phyloP scores from a whole-genome alignment of 2,329 filamentous ascomycete genomes.

The Teratosphaeria nubilosa region DNA sequence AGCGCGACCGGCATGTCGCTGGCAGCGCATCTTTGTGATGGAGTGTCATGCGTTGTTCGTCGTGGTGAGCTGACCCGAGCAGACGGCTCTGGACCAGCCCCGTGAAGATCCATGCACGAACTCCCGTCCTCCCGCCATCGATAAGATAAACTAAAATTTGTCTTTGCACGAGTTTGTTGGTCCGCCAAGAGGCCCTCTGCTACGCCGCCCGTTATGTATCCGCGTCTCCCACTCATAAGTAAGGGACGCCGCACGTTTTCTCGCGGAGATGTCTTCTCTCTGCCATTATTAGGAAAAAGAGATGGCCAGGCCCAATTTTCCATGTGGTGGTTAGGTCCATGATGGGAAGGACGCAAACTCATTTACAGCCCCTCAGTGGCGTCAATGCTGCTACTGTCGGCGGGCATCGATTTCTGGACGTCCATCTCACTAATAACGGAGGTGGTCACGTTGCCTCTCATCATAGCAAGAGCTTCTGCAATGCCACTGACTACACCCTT shows the following conservation, averaged over 20 bases:
- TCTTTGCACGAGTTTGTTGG: background rate
- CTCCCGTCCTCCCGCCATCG: background rate
- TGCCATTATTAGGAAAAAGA: background rate
- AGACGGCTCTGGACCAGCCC: background rate
- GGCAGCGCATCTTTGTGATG: background rate
- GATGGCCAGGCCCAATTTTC: background rate
- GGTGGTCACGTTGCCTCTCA: slow-evolving; percentile 2
- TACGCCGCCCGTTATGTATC: background rate
- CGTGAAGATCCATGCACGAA: background rate
- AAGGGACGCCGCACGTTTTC: background rate
- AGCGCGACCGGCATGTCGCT: background rate
- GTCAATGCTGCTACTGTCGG: slow-evolving; percentile 1
- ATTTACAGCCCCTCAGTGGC: background rate
- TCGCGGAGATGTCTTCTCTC: background rate
- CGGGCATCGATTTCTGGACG: slow-evolving; percentile 12
- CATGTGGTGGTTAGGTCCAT: background rate
- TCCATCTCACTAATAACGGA: slow-evolving; percentile 11
- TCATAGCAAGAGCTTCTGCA: background rate
- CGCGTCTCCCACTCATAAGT: background rate
- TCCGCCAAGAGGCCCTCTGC: background rate
- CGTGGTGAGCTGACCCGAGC: background rate
- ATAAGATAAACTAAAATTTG: background rate
- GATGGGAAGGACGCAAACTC: slow-evolving; percentile 4
- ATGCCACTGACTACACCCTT: slow-evolving; percentile 3
- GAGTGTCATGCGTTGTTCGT: background rate